Conservation (phyloP, 2,329 filamentous ascomycete genomes). For the Sporothrix brunneoviolacea region DNA sequence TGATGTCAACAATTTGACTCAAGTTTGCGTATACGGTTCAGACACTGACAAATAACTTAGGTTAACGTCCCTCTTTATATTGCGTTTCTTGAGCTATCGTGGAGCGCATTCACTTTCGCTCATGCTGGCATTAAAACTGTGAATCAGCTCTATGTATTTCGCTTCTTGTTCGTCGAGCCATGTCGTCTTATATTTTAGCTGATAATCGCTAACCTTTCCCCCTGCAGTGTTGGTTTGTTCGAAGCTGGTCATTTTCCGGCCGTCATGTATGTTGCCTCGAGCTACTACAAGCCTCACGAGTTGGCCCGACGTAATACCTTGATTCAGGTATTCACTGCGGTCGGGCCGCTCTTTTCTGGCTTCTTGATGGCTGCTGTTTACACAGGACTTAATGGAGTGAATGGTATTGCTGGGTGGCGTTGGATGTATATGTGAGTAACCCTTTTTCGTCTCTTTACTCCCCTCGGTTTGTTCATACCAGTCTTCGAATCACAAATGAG, state of each 20-base stretch:
- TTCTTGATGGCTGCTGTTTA: slow-evolving; percentile 24
- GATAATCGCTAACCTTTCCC: neutral
- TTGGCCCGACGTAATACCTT: slow-evolving; percentile 25
- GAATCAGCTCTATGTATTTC: slow-evolving; percentile 23
- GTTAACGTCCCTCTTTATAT: slow-evolving; percentile 29
- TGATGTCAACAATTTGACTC: too few species aligned
- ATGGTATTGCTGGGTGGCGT: slow-evolving; percentile 21
- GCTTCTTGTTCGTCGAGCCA: slow-evolving; percentile 19
- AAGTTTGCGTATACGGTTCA: too few species aligned
- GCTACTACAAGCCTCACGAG: slow-evolving; percentile 27
- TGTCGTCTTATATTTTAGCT: neutral
- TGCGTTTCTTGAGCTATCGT: slow-evolving; percentile 42
- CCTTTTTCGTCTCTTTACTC: neutral
- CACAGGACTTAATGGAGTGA: slow-evolving; percentile 22
- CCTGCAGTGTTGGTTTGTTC: slow-evolving; percentile 23
- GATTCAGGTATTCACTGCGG: slow-evolving; percentile 23
- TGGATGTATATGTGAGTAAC: slow-evolving; percentile 25
- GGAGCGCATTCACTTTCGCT: slow-evolving; percentile 25
- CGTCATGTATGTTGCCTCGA: slow-evolving; percentile 26
- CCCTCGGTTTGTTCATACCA: neutral
- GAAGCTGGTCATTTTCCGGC: slow-evolving; percentile 26
- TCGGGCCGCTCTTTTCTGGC: slow-evolving; percentile 23
- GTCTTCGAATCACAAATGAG: neutral
- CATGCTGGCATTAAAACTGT: slow-evolving; percentile 21
- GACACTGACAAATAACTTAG: too few species aligned